Evolutionary conservation across 2,329 filamentous ascomycete genomes (phyloP), one percentile per base, ranked within the genome.

Genomic region (Stemphylium beticola): DNA sequence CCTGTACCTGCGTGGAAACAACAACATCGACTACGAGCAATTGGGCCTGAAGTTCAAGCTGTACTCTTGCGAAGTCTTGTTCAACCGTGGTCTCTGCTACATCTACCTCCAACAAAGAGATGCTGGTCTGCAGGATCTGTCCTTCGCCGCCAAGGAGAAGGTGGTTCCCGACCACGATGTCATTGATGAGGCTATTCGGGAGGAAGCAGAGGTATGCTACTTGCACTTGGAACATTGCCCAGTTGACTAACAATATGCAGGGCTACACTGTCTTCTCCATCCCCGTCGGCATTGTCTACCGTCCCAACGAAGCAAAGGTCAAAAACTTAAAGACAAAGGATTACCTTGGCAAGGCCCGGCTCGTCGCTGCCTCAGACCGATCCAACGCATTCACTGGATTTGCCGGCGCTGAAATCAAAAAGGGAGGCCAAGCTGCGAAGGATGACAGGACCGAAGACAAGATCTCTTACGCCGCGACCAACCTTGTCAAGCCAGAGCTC

Each of bases 261-360:
- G 95, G 93, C 41, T 99, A 99, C 73, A 98, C 95, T 0, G 95
- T 99, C 37, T 99, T 99, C 78, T 98, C 93, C 0, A 98, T 98
- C 48, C 95, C 95, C 0, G 93, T 98, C 11, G 95, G 95, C 20
- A 91, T 97, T 29, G 85, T 99, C 14, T 99, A 98, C 77, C 84
- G 95, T 54, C 95, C 95, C 18, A 98, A 97, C 73, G 93, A 96
- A 69, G 93, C 95, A 60, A 99, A 99, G 77, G 95, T 99, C 64
- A 96, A 96, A 78, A 99, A 99, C 71, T 81, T 99, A 68, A 96
- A 97, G 81, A 91, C 92, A 18, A 98, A 98, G 75, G 93, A 99
- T 73, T 99, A 99, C 69, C 86, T 99, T 3, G 95, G 95, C 57
- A 97, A 97, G 77, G 92, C 95, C n/a, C 86, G 92, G 56, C 82